Evolutionary conservation across 768 basidiomycete genomes (phyloP).

Genomic region (Melanogaster broomeanus): DNA sequence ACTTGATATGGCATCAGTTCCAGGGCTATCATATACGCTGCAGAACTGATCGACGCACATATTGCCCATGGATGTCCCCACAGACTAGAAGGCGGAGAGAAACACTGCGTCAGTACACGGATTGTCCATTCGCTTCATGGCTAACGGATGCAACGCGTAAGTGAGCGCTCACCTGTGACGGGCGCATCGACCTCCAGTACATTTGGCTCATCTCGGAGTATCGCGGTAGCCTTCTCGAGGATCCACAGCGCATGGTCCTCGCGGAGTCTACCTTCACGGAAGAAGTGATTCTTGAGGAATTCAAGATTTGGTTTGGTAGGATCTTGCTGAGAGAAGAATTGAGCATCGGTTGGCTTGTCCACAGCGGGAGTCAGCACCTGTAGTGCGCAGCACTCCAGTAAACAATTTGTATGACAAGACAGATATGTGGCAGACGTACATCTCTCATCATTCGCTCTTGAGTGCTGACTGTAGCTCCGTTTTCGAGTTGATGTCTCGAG

Average conservation of each 20-base stretch:
- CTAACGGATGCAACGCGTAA: background rate
- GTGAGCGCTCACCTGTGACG: slow-evolving; percentile 55
- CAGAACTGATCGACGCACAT: slow-evolving; percentile 21
- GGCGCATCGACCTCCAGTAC: slow-evolving; percentile 71
- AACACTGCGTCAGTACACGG: slow-evolving; percentile 3
- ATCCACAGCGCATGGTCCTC: slow-evolving; percentile 73
- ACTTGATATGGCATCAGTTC: slow-evolving; percentile 40
- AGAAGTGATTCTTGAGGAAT: slow-evolving; percentile 77
- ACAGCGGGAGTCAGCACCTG: slow-evolving; percentile 74
- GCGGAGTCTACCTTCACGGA: slow-evolving; percentile 64
- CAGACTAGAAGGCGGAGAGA: slow-evolving; percentile 9
- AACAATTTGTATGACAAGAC: background rate
- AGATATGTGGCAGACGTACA: slow-evolving; percentile 11
- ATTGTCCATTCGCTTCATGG: slow-evolving; percentile 19
- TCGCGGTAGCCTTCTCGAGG: slow-evolving; percentile 55
- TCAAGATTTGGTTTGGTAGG: slow-evolving; percentile 68
- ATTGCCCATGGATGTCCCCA: slow-evolving; percentile 24
- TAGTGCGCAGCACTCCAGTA: background rate
- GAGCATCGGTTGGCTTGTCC: slow-evolving; percentile 64
- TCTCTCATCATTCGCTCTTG: slow-evolving; percentile 28
- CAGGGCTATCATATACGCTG: background rate
- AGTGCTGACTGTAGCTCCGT: slow-evolving; percentile 25
- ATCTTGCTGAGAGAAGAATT: slow-evolving; percentile 73
- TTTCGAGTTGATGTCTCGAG: slow-evolving; percentile 26
- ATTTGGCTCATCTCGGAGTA: slow-evolving; percentile 62